phyloP scores from a whole-genome alignment of 495 filamentous ascomycete genomes.

The Tuber melanosporum region DNA sequence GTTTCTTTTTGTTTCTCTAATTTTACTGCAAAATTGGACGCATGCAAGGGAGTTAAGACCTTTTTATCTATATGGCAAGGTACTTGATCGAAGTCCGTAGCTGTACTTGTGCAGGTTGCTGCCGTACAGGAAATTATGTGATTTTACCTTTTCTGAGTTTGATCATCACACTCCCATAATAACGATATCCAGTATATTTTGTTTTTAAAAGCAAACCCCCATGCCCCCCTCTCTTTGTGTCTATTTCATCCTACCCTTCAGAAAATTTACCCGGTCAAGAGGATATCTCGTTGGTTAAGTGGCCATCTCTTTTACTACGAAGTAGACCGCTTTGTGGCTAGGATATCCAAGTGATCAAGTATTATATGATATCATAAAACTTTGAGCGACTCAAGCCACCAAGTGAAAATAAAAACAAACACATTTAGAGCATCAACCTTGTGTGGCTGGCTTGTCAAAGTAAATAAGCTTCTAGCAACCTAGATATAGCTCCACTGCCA shows the following conservation, averaged over 20 bases:
- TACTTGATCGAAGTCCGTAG: background rate
- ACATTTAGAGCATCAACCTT: no score
- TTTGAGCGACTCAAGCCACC: no score
- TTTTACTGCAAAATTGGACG: background rate
- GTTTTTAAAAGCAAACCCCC: background rate
- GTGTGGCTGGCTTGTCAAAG: background rate
- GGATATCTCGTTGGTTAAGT: background rate
- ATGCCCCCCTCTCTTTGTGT: background rate
- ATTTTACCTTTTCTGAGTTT: background rate
- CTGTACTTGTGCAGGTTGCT: background rate
- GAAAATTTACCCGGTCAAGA: background rate
- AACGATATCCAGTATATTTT: background rate
- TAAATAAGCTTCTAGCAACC: background rate
- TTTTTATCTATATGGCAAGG: background rate
- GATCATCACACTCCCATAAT: background rate
- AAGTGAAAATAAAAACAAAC: no score
- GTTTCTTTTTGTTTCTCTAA: background rate
- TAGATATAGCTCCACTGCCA: background rate
- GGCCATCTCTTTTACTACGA: background rate
- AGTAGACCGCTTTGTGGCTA: background rate
- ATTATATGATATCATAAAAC: no score
- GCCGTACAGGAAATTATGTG: background rate
- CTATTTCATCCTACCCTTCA: background rate
- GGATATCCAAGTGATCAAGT: no score
- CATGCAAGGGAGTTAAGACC: background rate